These are phyloP conservation scores for Nannochloropsis salina DNA, from an alignment of 108 stramenopile species.

Conservation along the genomic window DNA sequence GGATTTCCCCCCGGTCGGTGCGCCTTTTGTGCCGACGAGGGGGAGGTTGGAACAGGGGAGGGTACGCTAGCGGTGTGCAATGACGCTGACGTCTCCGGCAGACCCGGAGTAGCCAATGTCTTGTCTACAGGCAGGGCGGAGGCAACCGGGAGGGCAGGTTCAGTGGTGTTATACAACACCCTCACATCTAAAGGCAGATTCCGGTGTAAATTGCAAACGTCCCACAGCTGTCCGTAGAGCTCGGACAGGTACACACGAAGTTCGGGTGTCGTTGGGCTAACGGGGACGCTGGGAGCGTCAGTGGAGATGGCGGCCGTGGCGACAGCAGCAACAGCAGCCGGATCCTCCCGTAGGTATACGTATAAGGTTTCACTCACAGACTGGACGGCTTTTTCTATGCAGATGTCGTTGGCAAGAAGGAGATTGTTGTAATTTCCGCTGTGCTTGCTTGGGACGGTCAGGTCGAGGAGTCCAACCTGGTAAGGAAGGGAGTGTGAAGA, in stretches of 20 bases:
- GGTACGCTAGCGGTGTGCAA: too few relatives aligned
- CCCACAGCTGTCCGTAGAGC: slow-evolving; percentile 38
- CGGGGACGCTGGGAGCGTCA: not conserved
- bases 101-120: not conserved
- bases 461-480: not conserved
- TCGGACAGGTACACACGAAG: slow-evolving; percentile 43
- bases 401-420: slow-evolving; percentile 6
- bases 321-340: not conserved
- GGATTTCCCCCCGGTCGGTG: not conserved
- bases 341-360: slow-evolving; percentile 3
- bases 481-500: not conserved
- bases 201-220: slow-evolving; percentile 25
- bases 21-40: not conserved
- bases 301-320: not conserved
- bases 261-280: not conserved
- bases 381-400: not conserved
- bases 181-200: slow-evolving; percentile 32
- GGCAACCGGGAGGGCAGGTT: not conserved
- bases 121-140: not conserved
- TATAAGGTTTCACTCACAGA: slow-evolving; percentile 8
- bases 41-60: too few relatives aligned
- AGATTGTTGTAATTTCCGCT: not conserved
- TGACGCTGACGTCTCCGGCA: not conserved
- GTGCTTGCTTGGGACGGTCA: not conserved
- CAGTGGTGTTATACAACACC: slow-evolving; percentile 1